Evolutionary conservation across 2,329 filamentous ascomycete genomes (phyloP).

Genomic region (Neofusicoccum sp.): DNA sequence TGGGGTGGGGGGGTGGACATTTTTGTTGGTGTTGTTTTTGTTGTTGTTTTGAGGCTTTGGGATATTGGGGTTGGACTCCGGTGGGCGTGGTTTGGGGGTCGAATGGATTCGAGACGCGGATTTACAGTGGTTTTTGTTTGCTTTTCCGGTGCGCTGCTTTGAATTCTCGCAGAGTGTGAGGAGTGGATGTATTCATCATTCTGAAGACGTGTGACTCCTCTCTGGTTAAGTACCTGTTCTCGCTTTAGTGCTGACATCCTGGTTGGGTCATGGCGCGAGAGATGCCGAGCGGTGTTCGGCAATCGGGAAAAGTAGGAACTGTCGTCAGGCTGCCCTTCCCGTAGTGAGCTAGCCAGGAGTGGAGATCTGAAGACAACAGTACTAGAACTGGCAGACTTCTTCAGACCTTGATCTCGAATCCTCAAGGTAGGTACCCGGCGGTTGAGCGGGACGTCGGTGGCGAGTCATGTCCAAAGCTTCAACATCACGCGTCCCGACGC

Average conservation of each 20-base stretch:
- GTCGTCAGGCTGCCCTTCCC: too few species aligned
- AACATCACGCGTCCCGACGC: too few species aligned
- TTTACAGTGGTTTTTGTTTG: background rate
- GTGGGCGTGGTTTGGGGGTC: too few species aligned
- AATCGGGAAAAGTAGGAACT: constrained; percentile 7
- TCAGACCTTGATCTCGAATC: too few species aligned
- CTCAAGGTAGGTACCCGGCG: too few species aligned
- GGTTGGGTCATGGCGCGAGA: background rate
- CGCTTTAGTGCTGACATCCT: background rate
- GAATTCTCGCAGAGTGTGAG: background rate
- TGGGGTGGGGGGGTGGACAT: background rate
- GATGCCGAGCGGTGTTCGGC: background rate
- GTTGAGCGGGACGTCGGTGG: too few species aligned
- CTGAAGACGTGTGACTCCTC: too few species aligned
- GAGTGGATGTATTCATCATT: background rate
- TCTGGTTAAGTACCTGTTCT: background rate
- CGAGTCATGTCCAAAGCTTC: too few species aligned
- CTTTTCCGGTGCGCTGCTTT: background rate
- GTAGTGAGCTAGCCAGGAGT: too few species aligned
- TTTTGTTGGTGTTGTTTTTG: background rate
- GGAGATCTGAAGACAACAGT: too few species aligned
- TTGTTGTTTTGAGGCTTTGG: background rate
- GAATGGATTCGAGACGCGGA: too few species aligned
- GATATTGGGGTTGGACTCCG: background rate
- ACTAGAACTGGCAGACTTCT: too few species aligned